Percentiles rank a stretch among this genome's conserved stretches.
phyloP scores from a whole-genome alignment of 2,329 filamentous ascomycete species.

The Aureobasidium sp. region DNA sequence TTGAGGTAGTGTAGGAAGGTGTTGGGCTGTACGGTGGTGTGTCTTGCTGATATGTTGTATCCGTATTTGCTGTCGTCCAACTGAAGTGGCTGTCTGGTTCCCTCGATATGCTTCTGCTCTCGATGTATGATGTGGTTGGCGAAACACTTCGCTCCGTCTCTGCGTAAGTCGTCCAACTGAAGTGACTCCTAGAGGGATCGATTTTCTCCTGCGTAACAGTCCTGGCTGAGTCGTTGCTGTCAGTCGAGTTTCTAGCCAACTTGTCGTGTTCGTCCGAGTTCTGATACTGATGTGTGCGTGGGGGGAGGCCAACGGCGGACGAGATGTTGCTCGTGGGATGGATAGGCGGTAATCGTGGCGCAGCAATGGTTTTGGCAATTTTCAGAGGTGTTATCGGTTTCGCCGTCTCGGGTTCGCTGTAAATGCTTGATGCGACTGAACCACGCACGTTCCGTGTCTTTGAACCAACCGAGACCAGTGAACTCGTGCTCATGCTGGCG shows the following conservation, averaged over 20 bases:
- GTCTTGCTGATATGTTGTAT: conserved; percentile 30
- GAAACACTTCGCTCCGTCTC: conserved; percentile 17
- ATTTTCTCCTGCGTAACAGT: background rate
- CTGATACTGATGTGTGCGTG: background rate
- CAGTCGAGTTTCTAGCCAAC: background rate
- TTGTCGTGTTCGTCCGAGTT: background rate
- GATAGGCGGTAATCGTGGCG: background rate
- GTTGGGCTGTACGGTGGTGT: conserved; percentile 35
- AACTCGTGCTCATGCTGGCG: background rate
- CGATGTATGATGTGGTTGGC: background rate
- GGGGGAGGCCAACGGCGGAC: background rate
- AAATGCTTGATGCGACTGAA: background rate
- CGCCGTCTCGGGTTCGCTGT: background rate
- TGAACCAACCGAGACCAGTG: background rate
- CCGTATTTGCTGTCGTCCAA: conserved; percentile 33
- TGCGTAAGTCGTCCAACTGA: conserved; percentile 27
- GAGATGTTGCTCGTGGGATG: background rate
- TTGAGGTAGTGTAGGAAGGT: conserved; percentile 22
- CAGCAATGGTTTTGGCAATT: conserved; percentile 6
- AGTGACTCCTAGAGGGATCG: conserved; percentile 18
- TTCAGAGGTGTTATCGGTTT: conserved; percentile 13
- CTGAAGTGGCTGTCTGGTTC: conserved; percentile 29
- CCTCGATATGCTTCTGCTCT: conserved; percentile 13
- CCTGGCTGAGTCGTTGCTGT: conserved; percentile 4
- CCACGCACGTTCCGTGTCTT: conserved; percentile 1